Evolutionary conservation across 78 protist genomes (phyloP).

Genomic region (Cavenderia fasciculata): DNA sequence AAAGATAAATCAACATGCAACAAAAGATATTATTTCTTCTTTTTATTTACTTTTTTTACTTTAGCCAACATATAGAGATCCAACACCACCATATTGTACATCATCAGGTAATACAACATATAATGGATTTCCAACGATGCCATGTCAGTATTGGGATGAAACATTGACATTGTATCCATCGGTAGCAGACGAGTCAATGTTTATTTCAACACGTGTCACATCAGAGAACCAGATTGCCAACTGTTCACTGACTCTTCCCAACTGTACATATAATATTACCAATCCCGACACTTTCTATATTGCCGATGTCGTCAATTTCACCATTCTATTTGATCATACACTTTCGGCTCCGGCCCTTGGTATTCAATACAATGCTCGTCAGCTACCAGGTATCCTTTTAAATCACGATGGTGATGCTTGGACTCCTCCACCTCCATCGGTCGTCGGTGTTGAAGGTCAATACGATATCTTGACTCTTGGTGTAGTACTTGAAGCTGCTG

Average conservation of each 20-base stretch:
- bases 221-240: neutral
- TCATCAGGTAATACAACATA: neutral
- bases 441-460: neutral
- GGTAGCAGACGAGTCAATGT: constrained; percentile 20
- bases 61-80: neutral
- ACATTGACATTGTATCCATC: constrained; percentile 44
- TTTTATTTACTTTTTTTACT: neutral
- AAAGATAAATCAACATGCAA: neutral
- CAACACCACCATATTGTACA: constrained; percentile 33
- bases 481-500: constrained; percentile 43
- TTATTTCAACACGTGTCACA: constrained; percentile 51
- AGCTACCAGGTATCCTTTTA: constrained; percentile 12
- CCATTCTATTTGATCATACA: constrained; percentile 57
- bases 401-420: neutral
- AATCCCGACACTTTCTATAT: constrained; percentile 8
- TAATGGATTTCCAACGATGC: constrained; percentile 39
- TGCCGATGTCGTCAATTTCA: constrained; percentile 46
- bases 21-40: neutral
- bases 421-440: constrained; percentile 3
- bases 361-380: constrained; percentile 48
- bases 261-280: neutral
- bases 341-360: constrained; percentile 30
- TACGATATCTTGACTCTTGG: constrained; percentile 42
- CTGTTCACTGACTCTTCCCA: constrained; percentile 9
- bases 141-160: constrained; percentile 77